Evolutionary conservation across 352 stramenopile genomes (phyloP).

Genomic region (Phytopythium helicoides): DNA sequence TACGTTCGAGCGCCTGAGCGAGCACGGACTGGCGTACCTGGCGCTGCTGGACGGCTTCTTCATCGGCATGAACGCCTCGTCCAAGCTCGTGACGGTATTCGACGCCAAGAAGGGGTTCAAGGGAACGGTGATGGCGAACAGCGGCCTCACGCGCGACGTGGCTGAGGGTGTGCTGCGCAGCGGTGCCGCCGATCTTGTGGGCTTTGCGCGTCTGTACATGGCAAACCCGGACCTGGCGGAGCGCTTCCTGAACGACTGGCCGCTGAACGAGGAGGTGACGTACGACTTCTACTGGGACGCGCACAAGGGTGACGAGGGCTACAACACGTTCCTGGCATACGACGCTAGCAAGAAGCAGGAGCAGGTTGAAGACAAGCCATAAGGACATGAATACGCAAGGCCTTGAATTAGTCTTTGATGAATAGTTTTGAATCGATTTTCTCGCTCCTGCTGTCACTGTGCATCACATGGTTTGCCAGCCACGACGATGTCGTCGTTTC

Average conservation of each 20-base stretch:
- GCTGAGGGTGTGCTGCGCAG: slow-evolving; percentile 27
- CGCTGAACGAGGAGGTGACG: slow-evolving; percentile 15
- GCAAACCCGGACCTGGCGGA: slow-evolving; percentile 26
- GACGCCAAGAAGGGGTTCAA: slow-evolving; percentile 34
- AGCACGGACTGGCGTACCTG: slow-evolving; percentile 19
- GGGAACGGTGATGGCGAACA: slow-evolving; percentile 25
- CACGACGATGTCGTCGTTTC: no score
- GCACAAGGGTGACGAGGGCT: slow-evolving; percentile 18
- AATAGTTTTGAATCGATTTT: no score
- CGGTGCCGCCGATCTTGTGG: slow-evolving; percentile 35
- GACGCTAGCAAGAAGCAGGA: no score
- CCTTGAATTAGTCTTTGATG: no score
- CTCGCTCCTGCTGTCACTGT: no score
- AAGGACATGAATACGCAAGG: no score
- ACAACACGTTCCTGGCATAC: slow-evolving; percentile 13
- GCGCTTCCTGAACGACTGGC: slow-evolving; percentile 19
- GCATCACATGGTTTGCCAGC: no score
- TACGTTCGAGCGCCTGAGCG: slow-evolving; percentile 22
- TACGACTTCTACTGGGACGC: slow-evolving; percentile 27
- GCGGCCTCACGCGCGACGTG: slow-evolving; percentile 29
- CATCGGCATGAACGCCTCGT: slow-evolving; percentile 17
- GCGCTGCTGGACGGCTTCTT: no score
- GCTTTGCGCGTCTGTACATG: slow-evolving; percentile 49
- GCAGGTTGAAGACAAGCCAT: no score
- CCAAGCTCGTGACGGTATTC: slow-evolving; percentile 19